A percentile compares a stretch with the other conserved stretches of the same genome.
These are phyloP conservation scores for Nigrograna mackinnonii DNA, from an alignment of 2,329 filamentous ascomycete genomes.

Conservation along the genomic window DNA sequence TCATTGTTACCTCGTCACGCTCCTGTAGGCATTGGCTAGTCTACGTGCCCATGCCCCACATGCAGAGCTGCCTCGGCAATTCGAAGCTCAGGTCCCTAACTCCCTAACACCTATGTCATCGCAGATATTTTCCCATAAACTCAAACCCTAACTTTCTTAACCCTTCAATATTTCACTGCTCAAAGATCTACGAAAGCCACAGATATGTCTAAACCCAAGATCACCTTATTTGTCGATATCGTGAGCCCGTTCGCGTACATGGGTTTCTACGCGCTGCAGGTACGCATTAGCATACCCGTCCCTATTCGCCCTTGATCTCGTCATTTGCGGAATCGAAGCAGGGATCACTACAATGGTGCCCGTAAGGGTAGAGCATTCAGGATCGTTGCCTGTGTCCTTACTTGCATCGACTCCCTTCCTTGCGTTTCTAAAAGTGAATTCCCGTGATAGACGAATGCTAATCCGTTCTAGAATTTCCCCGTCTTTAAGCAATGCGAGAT, in stretches of 20 bases:
- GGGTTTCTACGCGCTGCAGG: conserved; percentile 59
- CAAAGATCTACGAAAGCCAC: no score
- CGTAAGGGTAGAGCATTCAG: not conserved
- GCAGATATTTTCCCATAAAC: no score
- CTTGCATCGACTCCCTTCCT: not conserved
- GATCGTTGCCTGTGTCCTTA: not conserved
- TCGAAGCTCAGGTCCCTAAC: no score
- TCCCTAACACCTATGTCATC: no score
- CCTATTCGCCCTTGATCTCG: not conserved
- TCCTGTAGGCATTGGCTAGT: no score
- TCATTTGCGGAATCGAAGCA: not conserved
- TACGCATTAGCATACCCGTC: conserved; percentile 36
- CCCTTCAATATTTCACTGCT: no score
- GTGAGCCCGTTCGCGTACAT: conserved; percentile 65
- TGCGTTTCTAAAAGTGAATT: not conserved
- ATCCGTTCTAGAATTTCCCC: conserved; percentile 52
- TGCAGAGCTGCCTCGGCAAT: conserved; percentile 5
- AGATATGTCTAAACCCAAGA: conserved; percentile 51
- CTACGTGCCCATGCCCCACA: no score
- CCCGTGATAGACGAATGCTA: not conserved
- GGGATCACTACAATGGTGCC: no score
- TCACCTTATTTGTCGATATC: conserved; percentile 63
- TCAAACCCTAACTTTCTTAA: no score
- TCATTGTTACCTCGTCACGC: no score
- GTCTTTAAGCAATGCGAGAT: conserved; percentile 59